Base-by-base conservation (phyloP, 768 basidiomycete species). In the Pleurotus cornucopiae region DNA sequence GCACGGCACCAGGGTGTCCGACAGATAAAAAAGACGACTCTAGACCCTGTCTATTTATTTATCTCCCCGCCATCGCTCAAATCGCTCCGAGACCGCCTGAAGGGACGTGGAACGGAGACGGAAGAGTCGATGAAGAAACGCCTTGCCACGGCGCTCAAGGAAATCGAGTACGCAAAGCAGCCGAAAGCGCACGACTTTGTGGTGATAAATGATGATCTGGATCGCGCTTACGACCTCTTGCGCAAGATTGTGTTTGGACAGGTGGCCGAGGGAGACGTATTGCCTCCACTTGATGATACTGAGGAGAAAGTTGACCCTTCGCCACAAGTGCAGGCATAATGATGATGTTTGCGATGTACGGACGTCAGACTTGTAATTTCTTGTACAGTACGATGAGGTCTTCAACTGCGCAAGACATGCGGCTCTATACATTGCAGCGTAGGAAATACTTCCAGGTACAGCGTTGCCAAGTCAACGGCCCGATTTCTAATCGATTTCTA, bases 41-140 rank as follows among this genome's bases (percentile, higher is more conserved):
- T 98, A 37, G 81, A 91, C 66, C 91, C 95, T 13, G 79, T 97
- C 60, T 97, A 88, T 70, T 80, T 95, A 60, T 98, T 98, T 73
- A 83, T 98, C 68, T 86, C 92, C 0, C 96, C 96, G 0, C 96
- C 96, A 0, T 83, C 86, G 12, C 73, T 96, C 69, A 37, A 78
- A n/a, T 75, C 73, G 7, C 84, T 98, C 38, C 82, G 85, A 21
- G 59, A 71, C 3, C 88, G 96, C 44, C 78, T 98, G 4, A 77
- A 78, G 21, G 77, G 83, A 0, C 86, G 95, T 3, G 95, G 91
- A 0, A 97, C 95, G 9, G 95, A 98, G 67, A 78, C 83, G 11
- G 85, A 87, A 16, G 80, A 78, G 0, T 82, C 87, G 6, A 77
- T 94, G 12, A 74, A 83, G 57, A 86, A 85, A 60, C 84, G 96